phyloP scores from a whole-genome alignment of 257 asterid genomes.

The Nicotiana benthamiana region DNA sequence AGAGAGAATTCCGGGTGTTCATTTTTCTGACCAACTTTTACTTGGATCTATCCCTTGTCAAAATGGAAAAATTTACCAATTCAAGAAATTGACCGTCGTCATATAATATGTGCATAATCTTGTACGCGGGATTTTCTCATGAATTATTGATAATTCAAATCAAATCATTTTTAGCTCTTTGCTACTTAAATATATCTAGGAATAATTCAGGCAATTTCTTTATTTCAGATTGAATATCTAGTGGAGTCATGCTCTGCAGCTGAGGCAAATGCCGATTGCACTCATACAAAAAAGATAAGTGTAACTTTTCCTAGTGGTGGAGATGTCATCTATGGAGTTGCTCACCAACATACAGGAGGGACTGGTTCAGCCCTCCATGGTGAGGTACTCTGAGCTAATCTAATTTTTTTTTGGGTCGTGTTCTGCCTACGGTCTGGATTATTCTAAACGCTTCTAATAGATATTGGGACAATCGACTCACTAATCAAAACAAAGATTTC shows the following conservation, averaged over 20 bases:
- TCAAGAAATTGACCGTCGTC: background rate
- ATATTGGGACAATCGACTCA: background rate
- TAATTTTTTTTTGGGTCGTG: background rate
- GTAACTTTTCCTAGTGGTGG: constrained; percentile 47
- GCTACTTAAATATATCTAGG: background rate
- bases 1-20: background rate
- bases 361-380: constrained; percentile 47
- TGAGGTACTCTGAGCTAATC: constrained; percentile 38
- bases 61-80: background rate
- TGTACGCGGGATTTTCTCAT: background rate
- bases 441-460: background rate
- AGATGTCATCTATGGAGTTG: constrained; percentile 58
- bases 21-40: background rate
- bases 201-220: background rate
- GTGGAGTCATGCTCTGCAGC: constrained; percentile 39
- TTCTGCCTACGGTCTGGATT: background rate
- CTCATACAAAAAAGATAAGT: constrained; percentile 23
- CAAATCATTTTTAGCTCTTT: background rate
- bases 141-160: background rate
- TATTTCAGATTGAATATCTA: constrained; percentile 49
- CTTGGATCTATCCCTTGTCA: background rate
- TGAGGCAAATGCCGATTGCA: constrained; percentile 26
- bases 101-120: background rate
- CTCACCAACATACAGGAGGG: constrained; percentile 71
- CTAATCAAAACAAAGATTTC: background rate